These are phyloP conservation scores for Eutypella sp. DNA, from an alignment of 2,329 filamentous ascomycete genomes.

Conservation along the genomic window DNA sequence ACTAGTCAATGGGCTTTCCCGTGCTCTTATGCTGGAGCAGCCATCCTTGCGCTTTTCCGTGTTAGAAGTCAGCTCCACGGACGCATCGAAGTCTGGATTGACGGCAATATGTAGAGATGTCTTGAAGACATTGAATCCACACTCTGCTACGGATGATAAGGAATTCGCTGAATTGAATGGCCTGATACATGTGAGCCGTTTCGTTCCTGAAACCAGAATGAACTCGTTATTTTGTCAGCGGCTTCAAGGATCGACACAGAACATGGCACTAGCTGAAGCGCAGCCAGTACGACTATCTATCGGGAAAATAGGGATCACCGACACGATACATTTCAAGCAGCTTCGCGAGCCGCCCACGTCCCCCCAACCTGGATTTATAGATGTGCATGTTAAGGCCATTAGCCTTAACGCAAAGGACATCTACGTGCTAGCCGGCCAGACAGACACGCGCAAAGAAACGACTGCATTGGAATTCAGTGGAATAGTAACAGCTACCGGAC, in stretches of 20 bases:
- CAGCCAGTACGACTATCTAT: slow-evolving; percentile 5
- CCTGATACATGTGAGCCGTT: slow-evolving; percentile 10
- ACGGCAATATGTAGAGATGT: not conserved
- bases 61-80: slow-evolving; percentile 1
- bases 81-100: not conserved
- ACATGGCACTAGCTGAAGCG: slow-evolving; percentile 1
- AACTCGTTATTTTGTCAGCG: slow-evolving; percentile 11
- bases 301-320: slow-evolving; percentile 1
- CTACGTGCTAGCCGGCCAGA: slow-evolving; percentile 7
- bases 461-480: not conserved
- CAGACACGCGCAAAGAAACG: not conserved
- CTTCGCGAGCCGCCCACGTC: not conserved
- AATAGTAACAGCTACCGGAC: not conserved
- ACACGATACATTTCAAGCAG: slow-evolving; percentile 16
- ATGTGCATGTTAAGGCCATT: slow-evolving; percentile 4
- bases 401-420: slow-evolving; percentile 21
- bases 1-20: slow-evolving; percentile 10
- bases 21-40: slow-evolving; percentile 15
- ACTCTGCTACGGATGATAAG: not conserved
- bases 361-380: slow-evolving; percentile 2
- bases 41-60: slow-evolving; percentile 5
- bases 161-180: slow-evolving; percentile 2
- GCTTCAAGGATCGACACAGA: not conserved
- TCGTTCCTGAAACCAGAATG: slow-evolving; percentile 6
- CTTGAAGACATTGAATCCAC: not conserved